phyloP scores from a whole-genome alignment of 1,139 yeast species.

The Meyerozyma guilliermondii region DNA sequence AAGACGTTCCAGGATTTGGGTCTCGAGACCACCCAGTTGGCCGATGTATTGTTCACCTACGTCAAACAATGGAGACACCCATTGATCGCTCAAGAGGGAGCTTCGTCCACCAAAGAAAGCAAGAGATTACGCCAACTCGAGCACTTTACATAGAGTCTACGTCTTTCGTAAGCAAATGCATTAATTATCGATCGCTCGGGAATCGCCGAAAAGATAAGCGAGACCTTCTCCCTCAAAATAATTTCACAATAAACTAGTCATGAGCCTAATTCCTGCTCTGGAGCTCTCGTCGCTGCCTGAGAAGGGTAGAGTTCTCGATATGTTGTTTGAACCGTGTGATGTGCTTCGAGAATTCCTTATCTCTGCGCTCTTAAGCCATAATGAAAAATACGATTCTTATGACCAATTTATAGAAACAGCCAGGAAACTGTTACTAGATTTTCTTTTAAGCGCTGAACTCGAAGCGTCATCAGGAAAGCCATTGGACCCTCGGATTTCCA shows the following conservation, averaged over 20 bases:
- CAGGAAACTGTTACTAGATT: conserved; percentile 31
- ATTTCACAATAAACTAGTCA: not conserved
- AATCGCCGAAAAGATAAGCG: conserved; percentile 13
- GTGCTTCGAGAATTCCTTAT: conserved; percentile 42
- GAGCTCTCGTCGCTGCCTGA: conserved; percentile 5
- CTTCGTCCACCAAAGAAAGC: conserved; percentile 38
- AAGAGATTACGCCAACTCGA: conserved; percentile 42
- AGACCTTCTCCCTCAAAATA: conserved; percentile 7
- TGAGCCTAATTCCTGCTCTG: not conserved
- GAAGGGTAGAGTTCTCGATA: conserved; percentile 39
- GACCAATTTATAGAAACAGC: conserved; percentile 46
- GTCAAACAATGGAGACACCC: conserved; percentile 55
- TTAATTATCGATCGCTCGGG: not conserved
- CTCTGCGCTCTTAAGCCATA: conserved; percentile 21
- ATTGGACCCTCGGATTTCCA: conserved; percentile 29
- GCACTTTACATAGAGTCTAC: conserved; percentile 30
- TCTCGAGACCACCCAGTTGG: conserved; percentile 62
- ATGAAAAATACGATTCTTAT: conserved; percentile 26
- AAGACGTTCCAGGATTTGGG: conserved; percentile 71
- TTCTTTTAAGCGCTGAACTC: conserved; percentile 22
- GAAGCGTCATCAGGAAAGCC: conserved; percentile 12
- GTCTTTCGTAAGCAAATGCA: conserved; percentile 1
- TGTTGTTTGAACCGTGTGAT: conserved; percentile 64
- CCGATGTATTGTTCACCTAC: conserved; percentile 64
- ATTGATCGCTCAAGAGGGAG: conserved; percentile 45